A percentile compares a stretch with the other conserved stretches of the same genome.
Evolutionary conservation across 208 protist species (phyloP).

Genomic region (Leishmania tarentolae): DNA sequence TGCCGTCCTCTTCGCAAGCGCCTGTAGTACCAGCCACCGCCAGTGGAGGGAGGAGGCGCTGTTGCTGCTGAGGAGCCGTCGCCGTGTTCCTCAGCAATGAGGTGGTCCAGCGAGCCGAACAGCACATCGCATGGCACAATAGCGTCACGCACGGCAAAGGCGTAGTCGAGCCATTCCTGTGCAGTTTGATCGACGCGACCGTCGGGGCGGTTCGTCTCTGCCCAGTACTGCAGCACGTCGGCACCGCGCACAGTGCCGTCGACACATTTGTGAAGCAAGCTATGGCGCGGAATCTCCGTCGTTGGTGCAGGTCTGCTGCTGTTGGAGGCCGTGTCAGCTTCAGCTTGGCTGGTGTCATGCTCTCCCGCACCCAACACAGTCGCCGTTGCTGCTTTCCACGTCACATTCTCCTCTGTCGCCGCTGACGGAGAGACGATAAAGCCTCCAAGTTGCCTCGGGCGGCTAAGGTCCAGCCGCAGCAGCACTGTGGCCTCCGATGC

Average conservation of each 20-base stretch:
- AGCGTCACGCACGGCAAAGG: constrained; percentile 38
- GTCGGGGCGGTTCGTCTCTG: constrained; percentile 74
- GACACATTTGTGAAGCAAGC: constrained; percentile 63
- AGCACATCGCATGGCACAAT: constrained; percentile 73
- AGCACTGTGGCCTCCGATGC: constrained; percentile 38
- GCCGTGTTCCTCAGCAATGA: constrained; percentile 23
- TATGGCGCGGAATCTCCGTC: constrained; percentile 7
- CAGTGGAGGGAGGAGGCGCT: background rate
- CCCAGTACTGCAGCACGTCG: constrained; percentile 81
- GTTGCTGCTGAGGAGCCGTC: background rate
- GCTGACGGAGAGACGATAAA: constrained; percentile 33
- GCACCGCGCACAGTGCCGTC: constrained; percentile 50
- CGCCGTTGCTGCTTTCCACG: background rate
- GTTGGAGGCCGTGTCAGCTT: background rate
- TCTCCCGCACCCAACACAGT: background rate
- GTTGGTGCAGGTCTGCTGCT: background rate
- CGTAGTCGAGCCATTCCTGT: constrained; percentile 78
- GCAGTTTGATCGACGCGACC: constrained; percentile 50
- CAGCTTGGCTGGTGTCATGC: background rate
- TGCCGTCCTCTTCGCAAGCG: background rate
- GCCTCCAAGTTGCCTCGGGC: constrained; percentile 49
- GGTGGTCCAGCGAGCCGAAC: constrained; percentile 63
- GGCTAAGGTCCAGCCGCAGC: constrained; percentile 64
- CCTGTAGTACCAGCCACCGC: background rate
- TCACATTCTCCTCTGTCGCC: background rate